phyloP scores from a whole-genome alignment of 176 grass and related monocot genomes.

The Musa schizocarpa region DNA sequence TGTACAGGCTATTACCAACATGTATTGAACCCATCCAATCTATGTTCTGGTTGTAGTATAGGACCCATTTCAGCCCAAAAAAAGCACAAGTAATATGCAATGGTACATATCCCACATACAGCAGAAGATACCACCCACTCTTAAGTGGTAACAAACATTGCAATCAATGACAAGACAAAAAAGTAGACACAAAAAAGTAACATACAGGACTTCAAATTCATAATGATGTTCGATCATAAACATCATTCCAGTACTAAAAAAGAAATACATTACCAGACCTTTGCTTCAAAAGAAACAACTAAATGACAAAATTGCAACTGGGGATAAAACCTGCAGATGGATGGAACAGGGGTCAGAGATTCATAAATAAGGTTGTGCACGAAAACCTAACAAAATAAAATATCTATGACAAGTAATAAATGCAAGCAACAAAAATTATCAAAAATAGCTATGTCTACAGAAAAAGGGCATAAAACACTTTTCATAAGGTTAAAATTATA shows the following conservation, averaged over 20 bases:
- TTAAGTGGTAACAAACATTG: too few relatives aligned
- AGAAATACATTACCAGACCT: conserved; percentile 25
- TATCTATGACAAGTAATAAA: not conserved
- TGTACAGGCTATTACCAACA: too few relatives aligned
- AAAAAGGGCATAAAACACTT: not conserved
- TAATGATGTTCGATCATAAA: not conserved
- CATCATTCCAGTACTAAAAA: not conserved
- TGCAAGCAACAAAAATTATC: not conserved
- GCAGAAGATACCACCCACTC: too few relatives aligned
- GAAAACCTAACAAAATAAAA: not conserved
- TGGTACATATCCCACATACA: too few relatives aligned
- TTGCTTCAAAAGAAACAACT: conserved; percentile 69
- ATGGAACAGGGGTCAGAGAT: not conserved
- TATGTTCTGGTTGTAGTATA: too few relatives aligned
- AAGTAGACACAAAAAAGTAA: not conserved
- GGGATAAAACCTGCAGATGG: conserved; percentile 69
- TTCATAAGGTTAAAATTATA: not conserved
- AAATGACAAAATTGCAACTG: conserved; percentile 47
- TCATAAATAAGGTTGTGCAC: too few relatives aligned
- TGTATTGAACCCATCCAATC: too few relatives aligned
- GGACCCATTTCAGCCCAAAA: too few relatives aligned
- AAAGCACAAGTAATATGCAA: too few relatives aligned
- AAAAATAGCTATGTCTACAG: not conserved
- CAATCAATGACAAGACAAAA: too few relatives aligned
- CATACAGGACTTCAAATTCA: not conserved